phyloP scores from a whole-genome alignment of 306 rosid species.

The Cicer arietinum region DNA sequence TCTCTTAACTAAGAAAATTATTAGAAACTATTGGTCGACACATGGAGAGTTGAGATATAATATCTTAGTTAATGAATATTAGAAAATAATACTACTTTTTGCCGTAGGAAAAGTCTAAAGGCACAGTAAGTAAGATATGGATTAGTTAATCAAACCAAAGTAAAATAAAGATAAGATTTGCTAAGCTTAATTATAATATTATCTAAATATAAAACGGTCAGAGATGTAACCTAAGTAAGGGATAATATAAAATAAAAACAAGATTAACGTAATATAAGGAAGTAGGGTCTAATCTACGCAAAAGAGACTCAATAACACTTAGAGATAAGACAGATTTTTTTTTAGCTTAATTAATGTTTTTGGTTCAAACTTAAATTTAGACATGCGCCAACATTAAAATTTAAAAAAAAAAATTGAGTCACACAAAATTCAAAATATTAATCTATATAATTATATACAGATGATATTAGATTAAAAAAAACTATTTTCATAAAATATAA shows the following conservation, averaged over 20 bases:
- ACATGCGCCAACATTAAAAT: too few relatives aligned
- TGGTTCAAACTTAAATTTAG: too few relatives aligned
- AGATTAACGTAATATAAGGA: conserved; percentile 54
- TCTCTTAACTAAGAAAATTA: too few relatives aligned
- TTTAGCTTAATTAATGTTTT: too few relatives aligned
- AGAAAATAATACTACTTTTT: neutral
- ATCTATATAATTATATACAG: too few relatives aligned
- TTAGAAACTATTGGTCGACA: too few relatives aligned
- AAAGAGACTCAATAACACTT: neutral
- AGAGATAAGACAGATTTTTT: too few relatives aligned
- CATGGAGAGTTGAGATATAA: neutral
- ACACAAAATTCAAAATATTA: too few relatives aligned
- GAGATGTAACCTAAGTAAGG: conserved; percentile 67
- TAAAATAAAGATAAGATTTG: conserved; percentile 12
- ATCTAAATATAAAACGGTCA: conserved; percentile 10
- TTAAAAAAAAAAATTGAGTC: too few relatives aligned
- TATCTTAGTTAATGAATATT: neutral
- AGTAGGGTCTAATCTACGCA: conserved; percentile 43
- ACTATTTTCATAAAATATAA: too few relatives aligned
- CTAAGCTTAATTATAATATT: neutral
- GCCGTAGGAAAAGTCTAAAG: conserved; percentile 4
- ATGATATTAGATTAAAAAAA: too few relatives aligned
- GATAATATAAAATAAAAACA: conserved; percentile 64
- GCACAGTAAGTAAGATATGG: conserved; percentile 46
- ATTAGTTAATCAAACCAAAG: conserved; percentile 29